These are phyloP conservation scores for Fraxinus americana DNA, from an alignment of 257 asterid species.

Conservation along the genomic window DNA sequence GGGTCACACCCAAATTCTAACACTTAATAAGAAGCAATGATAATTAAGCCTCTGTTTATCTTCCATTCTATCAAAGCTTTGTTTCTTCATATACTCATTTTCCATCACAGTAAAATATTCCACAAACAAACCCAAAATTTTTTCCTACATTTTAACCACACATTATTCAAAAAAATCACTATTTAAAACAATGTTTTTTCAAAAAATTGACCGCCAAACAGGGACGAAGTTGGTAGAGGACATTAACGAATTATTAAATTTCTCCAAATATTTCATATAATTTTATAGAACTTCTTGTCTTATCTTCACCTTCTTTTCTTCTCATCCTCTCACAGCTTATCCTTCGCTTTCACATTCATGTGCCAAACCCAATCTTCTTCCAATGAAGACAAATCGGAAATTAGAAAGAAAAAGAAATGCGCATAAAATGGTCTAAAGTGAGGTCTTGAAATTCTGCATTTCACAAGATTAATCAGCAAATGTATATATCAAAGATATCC, in stretches of 20 bases:
- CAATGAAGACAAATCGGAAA: conserved; percentile 47
- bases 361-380: conserved; percentile 25
- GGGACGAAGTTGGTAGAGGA: conserved; percentile 57
- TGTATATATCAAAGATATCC: conserved; percentile 17
- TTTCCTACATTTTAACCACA: too few relatives aligned
- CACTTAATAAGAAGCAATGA: too few relatives aligned
- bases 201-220: too few relatives aligned
- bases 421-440: conserved; percentile 25
- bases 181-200: too few relatives aligned
- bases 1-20: too few relatives aligned
- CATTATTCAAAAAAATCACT: too few relatives aligned
- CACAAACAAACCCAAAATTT: too few relatives aligned
- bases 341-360: conserved; percentile 45
- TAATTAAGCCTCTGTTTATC: too few relatives aligned
- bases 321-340: conserved; percentile 82
- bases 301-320: conserved; percentile 45
- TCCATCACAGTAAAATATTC: too few relatives aligned
- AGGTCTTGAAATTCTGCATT: conserved; percentile 32
- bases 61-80: too few relatives aligned
- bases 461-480: conserved; percentile 49
- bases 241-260: conserved; percentile 29
- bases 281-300: conserved; percentile 28
- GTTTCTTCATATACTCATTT: too few relatives aligned
- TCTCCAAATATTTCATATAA: conserved; percentile 41
- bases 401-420: conserved; percentile 34